These are phyloP conservation scores for Saccharomycopsis capsularis DNA, from an alignment of 805 yeast genomes.

Conservation along the genomic window DNA sequence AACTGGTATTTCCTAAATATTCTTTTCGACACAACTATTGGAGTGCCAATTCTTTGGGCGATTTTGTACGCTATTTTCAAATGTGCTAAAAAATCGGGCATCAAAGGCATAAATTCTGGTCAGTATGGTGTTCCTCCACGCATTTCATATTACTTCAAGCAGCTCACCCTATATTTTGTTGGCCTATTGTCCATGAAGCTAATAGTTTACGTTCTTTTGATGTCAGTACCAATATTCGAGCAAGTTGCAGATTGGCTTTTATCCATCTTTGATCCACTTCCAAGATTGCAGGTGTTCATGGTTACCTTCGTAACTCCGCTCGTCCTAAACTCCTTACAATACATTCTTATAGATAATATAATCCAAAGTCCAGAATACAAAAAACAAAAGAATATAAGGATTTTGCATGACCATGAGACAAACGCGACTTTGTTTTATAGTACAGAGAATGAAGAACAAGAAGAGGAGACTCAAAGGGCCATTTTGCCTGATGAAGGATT, in stretches of 20 bases:
- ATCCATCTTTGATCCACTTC: conserved; percentile 77
- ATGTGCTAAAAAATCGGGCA: conserved; percentile 36
- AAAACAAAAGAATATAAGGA: conserved; percentile 8
- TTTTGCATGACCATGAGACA: conserved; percentile 3
- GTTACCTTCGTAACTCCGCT: conserved; percentile 82
- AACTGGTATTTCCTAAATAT: conserved; percentile 91
- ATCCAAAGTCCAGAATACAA: conserved; percentile 32
- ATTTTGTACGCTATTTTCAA: conserved; percentile 46
- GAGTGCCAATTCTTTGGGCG: conserved; percentile 74
- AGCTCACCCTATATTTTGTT: conserved; percentile 40
- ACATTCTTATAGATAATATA: conserved; percentile 64
- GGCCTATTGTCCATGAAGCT: conserved; percentile 57
- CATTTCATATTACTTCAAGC: conserved; percentile 43
- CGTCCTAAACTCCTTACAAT: conserved; percentile 66
- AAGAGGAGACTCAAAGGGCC: conserved; percentile 8
- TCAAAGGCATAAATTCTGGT: conserved; percentile 37
- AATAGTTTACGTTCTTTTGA: conserved; percentile 48
- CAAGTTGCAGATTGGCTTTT: conserved; percentile 64
- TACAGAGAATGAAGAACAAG: not conserved
- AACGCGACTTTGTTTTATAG: not conserved
- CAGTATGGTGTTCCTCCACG: conserved; percentile 45
- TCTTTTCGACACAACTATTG: conserved; percentile 86
- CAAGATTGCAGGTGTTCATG: conserved; percentile 75
- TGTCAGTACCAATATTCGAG: conserved; percentile 60
- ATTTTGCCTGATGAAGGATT: conserved; percentile 17